Percentiles rank a stretch among this genome's conserved stretches.
phyloP scores from a whole-genome alignment of 2,329 filamentous ascomycete genomes.

The Ambrosiella beaveri region DNA sequence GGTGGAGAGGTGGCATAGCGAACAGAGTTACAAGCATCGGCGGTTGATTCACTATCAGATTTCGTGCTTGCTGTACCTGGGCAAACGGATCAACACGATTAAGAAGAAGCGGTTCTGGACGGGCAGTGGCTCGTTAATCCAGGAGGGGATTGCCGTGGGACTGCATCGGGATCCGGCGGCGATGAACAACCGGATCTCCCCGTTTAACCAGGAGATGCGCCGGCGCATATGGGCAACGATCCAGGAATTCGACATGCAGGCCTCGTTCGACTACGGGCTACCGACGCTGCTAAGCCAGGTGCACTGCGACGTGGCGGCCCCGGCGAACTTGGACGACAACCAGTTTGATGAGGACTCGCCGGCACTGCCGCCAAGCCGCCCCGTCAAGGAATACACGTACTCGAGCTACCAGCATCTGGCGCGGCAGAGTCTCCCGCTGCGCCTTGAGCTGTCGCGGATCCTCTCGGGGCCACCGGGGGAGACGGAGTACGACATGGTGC shows the following conservation, averaged over 20 bases:
- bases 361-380: conserved; percentile 33
- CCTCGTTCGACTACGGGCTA: conserved; percentile 42
- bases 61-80: conserved; percentile 40
- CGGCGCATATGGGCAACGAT: conserved; percentile 44
- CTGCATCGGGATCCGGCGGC: conserved; percentile 42
- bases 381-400: conserved; percentile 37
- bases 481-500: conserved; percentile 44
- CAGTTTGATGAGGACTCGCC: conserved; percentile 37
- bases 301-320: conserved; percentile 36
- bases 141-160: conserved; percentile 40
- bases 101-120: conserved; percentile 51
- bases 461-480: conserved; percentile 36
- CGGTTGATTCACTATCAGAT: conserved; percentile 44
- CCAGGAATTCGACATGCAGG: conserved; percentile 44
- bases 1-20: conserved; percentile 35
- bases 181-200: conserved; percentile 35
- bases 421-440: conserved; percentile 36
- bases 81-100: conserved; percentile 43
- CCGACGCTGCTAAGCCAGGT: conserved; percentile 40
- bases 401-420: conserved; percentile 41
- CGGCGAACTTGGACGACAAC: conserved; percentile 40
- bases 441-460: conserved; percentile 39
- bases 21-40: conserved; percentile 44
- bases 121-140: conserved; percentile 35
- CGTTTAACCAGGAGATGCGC: conserved; percentile 46